These are phyloP conservation scores for Melastoma malabathricum DNA, from an alignment of 345 rosid genomes.

Conservation along the genomic window DNA sequence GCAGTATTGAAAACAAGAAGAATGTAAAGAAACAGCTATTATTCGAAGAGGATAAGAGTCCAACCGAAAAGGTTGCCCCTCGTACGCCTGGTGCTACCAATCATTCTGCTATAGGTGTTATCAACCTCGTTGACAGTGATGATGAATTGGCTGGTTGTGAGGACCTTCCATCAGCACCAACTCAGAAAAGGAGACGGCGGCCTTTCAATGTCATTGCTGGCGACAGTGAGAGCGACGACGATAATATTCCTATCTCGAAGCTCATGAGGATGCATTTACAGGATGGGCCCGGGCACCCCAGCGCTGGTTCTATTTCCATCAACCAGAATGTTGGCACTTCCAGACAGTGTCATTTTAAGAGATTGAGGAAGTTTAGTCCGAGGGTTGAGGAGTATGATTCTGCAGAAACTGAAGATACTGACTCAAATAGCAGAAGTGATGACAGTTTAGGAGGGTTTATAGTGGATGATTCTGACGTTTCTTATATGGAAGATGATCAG, in stretches of 20 bases:
- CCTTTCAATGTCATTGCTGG: slow-evolving; percentile 36
- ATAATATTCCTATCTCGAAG: slow-evolving; percentile 28
- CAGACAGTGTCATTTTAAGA: slow-evolving; percentile 21
- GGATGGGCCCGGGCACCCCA: slow-evolving; percentile 1
- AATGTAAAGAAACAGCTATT: slow-evolving; percentile 25
- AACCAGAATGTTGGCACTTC: slow-evolving; percentile 6
- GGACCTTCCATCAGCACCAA: slow-evolving; percentile 5
- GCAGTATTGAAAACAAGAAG: not conserved
- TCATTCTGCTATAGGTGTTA: slow-evolving; percentile 13
- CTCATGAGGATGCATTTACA: slow-evolving; percentile 23
- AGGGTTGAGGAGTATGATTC: slow-evolving; percentile 21
- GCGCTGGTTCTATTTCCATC: not conserved
- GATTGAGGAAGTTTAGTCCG: slow-evolving; percentile 23
- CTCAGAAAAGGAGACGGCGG: slow-evolving; percentile 45
- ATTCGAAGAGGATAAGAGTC: slow-evolving; percentile 28
- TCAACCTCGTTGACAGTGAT: slow-evolving; percentile 38
- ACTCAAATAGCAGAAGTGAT: slow-evolving; percentile 23
- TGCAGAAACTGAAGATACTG: slow-evolving; percentile 21
- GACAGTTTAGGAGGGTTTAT: slow-evolving; percentile 46
- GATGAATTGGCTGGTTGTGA: slow-evolving; percentile 20
- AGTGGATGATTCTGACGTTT: slow-evolving; percentile 22
- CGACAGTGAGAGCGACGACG: slow-evolving; percentile 42
- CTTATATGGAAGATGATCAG: not conserved
- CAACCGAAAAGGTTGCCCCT: slow-evolving; percentile 27
- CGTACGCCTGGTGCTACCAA: slow-evolving; percentile 22